A percentile compares a stretch with the other conserved stretches of the same genome.
Conservation (phyloP, 495 filamentous ascomycete species). For the Neurospora sp. region DNA sequence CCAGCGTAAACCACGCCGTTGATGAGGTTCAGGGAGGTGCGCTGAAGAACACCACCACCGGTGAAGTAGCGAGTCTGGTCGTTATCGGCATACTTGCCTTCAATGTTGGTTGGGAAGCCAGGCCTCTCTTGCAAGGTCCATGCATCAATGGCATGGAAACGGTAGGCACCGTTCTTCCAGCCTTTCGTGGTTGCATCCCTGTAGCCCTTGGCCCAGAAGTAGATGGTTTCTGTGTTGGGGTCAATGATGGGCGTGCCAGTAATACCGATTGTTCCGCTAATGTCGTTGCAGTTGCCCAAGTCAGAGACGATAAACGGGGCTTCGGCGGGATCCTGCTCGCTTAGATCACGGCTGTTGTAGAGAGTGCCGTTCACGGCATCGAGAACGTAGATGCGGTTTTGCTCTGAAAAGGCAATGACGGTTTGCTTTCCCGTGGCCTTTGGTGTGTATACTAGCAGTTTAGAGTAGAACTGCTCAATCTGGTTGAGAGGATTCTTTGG, state of each 20-base stretch:
- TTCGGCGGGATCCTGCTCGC: constrained; percentile 3
- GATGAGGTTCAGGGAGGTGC: constrained; percentile 25
- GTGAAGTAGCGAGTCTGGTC: constrained; percentile 24
- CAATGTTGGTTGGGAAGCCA: constrained; percentile 21
- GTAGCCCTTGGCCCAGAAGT: constrained; percentile 34
- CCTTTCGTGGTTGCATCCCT: constrained; percentile 17
- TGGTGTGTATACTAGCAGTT: constrained; percentile 21
- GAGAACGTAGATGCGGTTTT: constrained; percentile 22
- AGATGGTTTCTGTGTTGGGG: constrained; percentile 24
- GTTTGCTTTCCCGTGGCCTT: constrained; percentile 16
- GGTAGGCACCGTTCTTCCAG: constrained; percentile 19
- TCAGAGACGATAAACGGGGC: constrained; percentile 12
- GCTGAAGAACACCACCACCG: constrained; percentile 25
- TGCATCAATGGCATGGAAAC: constrained; percentile 27
- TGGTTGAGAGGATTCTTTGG: constrained; percentile 1
- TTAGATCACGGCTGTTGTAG: constrained; percentile 6
- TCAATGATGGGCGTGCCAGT: constrained; percentile 31
- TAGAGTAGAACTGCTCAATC: constrained; percentile 16
- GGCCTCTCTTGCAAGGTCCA: constrained; percentile 23
- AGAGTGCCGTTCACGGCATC: constrained; percentile 21
- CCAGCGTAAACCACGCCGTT: constrained; percentile 27
- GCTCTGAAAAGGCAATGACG: constrained; percentile 19
- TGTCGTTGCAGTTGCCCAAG: constrained; percentile 9
- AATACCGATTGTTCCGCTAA: constrained; percentile 21
- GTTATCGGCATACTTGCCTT: constrained; percentile 21